A percentile compares a stretch with the other conserved stretches of the same genome.
Conservation (phyloP, 2,329 filamentous ascomycete species). For the Pseudocercospora macadamiae region DNA sequence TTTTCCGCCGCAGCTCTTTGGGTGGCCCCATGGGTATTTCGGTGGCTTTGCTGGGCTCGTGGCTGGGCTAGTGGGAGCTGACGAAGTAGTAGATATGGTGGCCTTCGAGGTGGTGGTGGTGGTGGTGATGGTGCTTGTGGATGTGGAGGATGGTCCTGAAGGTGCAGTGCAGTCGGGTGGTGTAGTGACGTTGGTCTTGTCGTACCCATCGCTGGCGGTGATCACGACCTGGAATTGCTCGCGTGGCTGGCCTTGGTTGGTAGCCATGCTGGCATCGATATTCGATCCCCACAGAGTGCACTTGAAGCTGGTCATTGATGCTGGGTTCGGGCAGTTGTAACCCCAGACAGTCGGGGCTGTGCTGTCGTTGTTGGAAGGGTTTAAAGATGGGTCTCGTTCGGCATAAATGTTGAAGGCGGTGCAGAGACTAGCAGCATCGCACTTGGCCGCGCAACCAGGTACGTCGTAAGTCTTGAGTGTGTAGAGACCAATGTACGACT, state of each 20-base stretch:
- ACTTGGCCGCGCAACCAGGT: slow-evolving; percentile 26
- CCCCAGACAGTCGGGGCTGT: slow-evolving; percentile 27
- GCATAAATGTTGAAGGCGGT: slow-evolving; percentile 30
- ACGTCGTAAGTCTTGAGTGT: slow-evolving; percentile 30
- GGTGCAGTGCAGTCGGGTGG: slow-evolving; percentile 17
- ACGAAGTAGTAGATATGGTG: neutral
- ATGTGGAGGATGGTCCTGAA: slow-evolving; percentile 3
- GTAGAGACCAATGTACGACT: slow-evolving; percentile 30
- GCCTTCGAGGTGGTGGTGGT: slow-evolving; percentile 1
- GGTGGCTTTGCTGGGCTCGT: slow-evolving; percentile 9
- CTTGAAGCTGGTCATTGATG: slow-evolving; percentile 37
- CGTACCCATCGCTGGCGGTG: slow-evolving; percentile 33
- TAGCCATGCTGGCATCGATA: slow-evolving; percentile 31
- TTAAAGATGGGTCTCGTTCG: slow-evolving; percentile 30
- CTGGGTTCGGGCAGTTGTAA: slow-evolving; percentile 32
- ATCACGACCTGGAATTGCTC: slow-evolving; percentile 34
- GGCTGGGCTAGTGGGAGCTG: neutral
- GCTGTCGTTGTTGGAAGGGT: slow-evolving; percentile 29
- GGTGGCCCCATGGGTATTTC: slow-evolving; percentile 10
- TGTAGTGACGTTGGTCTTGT: slow-evolving; percentile 29
- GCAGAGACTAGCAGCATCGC: slow-evolving; percentile 28
- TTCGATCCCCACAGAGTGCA: slow-evolving; percentile 38
- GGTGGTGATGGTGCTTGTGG: slow-evolving; percentile 1
- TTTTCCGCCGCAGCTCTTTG: slow-evolving; percentile 24
- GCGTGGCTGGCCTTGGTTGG: slow-evolving; percentile 29